Evolutionary conservation across 306 rosid genomes (phyloP).

Genomic region (Castanea mollissima): DNA sequence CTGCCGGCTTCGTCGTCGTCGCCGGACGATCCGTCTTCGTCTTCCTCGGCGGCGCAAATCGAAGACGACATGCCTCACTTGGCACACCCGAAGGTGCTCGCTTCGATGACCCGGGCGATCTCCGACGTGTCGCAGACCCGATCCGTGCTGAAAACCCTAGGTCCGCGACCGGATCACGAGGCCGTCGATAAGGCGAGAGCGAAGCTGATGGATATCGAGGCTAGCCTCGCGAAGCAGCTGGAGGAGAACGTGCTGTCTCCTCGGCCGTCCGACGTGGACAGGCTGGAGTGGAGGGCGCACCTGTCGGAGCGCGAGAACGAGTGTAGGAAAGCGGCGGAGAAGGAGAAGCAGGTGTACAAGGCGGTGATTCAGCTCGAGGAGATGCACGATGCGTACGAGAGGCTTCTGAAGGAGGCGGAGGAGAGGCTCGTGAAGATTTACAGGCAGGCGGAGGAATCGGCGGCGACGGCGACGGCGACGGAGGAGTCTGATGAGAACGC

Average conservation of each 20-base stretch:
- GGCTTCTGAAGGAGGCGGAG: constrained; percentile 79
- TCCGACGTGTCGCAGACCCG: constrained; percentile 86
- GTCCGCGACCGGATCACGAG: constrained; percentile 83
- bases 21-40: constrained; percentile 22
- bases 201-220: constrained; percentile 50
- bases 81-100: constrained; percentile 55
- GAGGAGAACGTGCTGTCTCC: constrained; percentile 60
- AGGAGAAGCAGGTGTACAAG: constrained; percentile 45
- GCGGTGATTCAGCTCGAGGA: constrained; percentile 68
- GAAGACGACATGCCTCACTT: constrained; percentile 61
- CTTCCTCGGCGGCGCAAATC: constrained; percentile 23
- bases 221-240: constrained; percentile 51
- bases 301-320: constrained; percentile 47
- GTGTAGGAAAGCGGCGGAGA: constrained; percentile 50
- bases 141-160: constrained; percentile 59
- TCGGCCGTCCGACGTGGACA: constrained; percentile 65
- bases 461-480: constrained; percentile 25
- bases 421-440: constrained; percentile 69
- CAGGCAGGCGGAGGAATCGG: constrained; percentile 23
- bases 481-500: not conserved
- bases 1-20: too few relatives aligned
- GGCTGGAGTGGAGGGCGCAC: constrained; percentile 50
- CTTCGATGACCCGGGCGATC: constrained; percentile 70
- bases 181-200: constrained; percentile 60
- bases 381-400: constrained; percentile 75